phyloP scores from a whole-genome alignment of 164 flowering plant genomes.

The Aristolochia californica region DNA sequence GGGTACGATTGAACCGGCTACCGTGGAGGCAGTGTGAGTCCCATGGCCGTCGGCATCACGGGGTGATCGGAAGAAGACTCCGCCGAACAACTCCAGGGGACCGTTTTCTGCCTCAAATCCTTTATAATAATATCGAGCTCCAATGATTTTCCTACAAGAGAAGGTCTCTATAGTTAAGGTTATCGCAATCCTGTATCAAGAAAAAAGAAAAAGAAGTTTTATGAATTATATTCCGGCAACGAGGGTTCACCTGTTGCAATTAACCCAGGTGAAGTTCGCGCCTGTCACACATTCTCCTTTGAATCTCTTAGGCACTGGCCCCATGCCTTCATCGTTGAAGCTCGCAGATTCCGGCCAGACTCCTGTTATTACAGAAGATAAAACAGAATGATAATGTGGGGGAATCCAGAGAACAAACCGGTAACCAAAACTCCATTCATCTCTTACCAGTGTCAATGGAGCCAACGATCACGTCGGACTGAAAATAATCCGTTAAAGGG shows the following conservation, averaged over 20 bases:
- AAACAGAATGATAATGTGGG: background rate
- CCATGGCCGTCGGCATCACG: conserved; percentile 66
- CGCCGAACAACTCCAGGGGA: conserved; percentile 9
- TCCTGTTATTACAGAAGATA: conserved; percentile 16
- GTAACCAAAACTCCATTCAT: background rate
- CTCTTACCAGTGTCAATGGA: conserved; percentile 36
- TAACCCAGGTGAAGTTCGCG: conserved; percentile 26
- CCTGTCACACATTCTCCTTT: conserved; percentile 36
- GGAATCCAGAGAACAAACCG: no score
- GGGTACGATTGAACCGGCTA: conserved; percentile 34
- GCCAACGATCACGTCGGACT: conserved; percentile 33
- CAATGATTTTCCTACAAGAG: conserved; percentile 34
- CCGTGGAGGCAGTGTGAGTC: conserved; percentile 70
- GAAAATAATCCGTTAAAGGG: conserved; percentile 8
- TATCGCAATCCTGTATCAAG: background rate
- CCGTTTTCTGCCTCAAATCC: conserved; percentile 13
- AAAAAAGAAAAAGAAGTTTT: background rate
- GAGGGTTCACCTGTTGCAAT: conserved; percentile 55
- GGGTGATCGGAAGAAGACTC: conserved; percentile 11
- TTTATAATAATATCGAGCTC: conserved; percentile 23
- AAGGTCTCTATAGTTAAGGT: background rate
- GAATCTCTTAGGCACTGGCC: conserved; percentile 48
- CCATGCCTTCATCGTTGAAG: conserved; percentile 38
- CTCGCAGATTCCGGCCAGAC: conserved; percentile 55
- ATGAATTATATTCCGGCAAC: no score